Evolutionary conservation across 2,329 filamentous ascomycete species (phyloP).

Genomic region (Sporothrix pallida): DNA sequence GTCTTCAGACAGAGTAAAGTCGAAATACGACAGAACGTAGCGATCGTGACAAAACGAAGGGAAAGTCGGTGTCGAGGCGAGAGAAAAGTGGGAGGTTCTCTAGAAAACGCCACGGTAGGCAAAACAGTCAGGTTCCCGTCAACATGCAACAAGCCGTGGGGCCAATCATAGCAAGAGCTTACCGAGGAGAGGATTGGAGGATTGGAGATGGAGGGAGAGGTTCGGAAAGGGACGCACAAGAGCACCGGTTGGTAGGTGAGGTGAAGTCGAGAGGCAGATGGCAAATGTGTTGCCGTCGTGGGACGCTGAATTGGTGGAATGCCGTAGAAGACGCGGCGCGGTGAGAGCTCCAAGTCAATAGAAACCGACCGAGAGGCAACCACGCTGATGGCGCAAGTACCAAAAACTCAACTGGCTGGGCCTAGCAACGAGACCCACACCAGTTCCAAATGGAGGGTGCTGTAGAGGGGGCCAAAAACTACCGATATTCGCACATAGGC

Average conservation of each 20-base stretch:
- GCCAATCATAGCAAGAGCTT: constrained; percentile 21
- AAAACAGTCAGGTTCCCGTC: constrained; percentile 21
- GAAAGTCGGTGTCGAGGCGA: neutral
- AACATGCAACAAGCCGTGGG: constrained; percentile 11
- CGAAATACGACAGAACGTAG: neutral
- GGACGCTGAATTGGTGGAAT: neutral
- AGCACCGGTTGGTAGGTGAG: neutral
- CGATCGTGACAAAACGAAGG: neutral
- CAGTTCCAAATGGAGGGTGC: neutral
- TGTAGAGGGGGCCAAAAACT: neutral
- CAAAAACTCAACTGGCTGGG: constrained; percentile 11
- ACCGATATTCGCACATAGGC: neutral
- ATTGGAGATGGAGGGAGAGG: neutral
- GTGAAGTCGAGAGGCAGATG: neutral
- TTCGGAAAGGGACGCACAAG: neutral
- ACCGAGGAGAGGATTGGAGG: constrained; percentile 6
- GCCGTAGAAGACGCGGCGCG: constrained; percentile 11
- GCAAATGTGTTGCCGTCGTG: neutral
- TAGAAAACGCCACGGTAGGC: neutral
- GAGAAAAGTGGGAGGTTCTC: neutral
- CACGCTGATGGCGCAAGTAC: constrained; percentile 32
- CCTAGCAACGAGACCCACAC: constrained; percentile 28
- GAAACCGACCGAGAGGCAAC: constrained; percentile 27
- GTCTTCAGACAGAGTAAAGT: neutral
- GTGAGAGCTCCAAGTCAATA: neutral